Evolutionary conservation across 257 asterid species (phyloP).

Genomic region (Nicotiana otophora): DNA sequence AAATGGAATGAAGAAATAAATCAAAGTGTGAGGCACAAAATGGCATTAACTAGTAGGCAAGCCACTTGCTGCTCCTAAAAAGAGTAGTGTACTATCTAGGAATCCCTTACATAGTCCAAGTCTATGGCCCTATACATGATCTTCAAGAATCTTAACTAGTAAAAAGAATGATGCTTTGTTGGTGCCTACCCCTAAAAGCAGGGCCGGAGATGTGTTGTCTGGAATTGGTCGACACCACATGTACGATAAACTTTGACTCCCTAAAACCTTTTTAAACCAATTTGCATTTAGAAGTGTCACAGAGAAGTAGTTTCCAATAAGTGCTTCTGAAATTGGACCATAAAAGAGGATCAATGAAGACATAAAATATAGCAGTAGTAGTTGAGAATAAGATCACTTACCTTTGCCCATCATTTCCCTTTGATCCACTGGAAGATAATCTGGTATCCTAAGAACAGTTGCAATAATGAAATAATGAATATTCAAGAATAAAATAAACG

Average conservation of each 20-base stretch:
- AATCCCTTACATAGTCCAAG: neutral
- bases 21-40: neutral
- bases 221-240: neutral
- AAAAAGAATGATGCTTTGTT: neutral
- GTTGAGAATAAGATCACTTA: constrained; percentile 11
- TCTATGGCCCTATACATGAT: neutral
- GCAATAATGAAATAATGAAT: neutral
- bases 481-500: constrained; percentile 4
- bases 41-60: neutral
- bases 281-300: neutral
- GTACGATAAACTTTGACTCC: neutral
- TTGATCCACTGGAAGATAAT: constrained; percentile 33
- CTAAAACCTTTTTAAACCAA: neutral
- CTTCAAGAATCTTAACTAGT: neutral
- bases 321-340: neutral
- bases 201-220: neutral
- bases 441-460: constrained; percentile 34
- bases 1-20: neutral
- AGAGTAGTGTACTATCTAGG: neutral
- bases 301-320: neutral
- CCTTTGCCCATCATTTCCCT: constrained; percentile 43
- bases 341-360: neutral
- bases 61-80: neutral
- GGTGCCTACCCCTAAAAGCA: neutral
- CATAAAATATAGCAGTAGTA: neutral